Base-by-base conservation (phyloP, 768 basidiomycete genomes). In the Phylloporus arenicola region DNA sequence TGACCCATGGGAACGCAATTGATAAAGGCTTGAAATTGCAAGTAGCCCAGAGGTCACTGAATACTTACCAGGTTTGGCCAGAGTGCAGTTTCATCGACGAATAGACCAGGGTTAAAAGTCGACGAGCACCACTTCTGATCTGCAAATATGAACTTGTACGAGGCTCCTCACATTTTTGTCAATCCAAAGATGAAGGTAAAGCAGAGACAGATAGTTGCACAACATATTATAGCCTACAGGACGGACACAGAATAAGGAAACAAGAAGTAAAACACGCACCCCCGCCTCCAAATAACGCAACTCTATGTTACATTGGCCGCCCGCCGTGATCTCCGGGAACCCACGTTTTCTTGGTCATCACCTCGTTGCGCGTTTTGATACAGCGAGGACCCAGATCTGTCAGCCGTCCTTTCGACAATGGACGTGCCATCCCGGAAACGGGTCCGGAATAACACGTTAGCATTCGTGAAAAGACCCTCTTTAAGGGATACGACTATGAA, bases 401-500 rank as follows among this genome's bases (percentile, higher is more conserved):
- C 80, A 9, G 75, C 82, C 0, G 87, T 89, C 46, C 88, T 75
- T 64, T 95, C 90, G 22, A 95, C 92, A 46, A 95, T 76, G 20
- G 85, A 89, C 5, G 93, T 98, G 3, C 94, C 95, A 61, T 99
- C 93, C 27, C 91, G 77, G 75, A 98, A 97, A 47, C 88, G 80
- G 13, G 94, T 88, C 30, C 85, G 80, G 77, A 98, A 99, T 29
- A 97, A 73, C 12, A 93, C 94, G 61, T 99, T 98, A 34, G 95
- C 96, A 59, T 98, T 97, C 9, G 92, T 92, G 72, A 98, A 98
- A 40, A 97, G 75, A 6, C 95, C 95, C 61, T 98, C 96, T 69
- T 98, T 98, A 49, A 98, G 74, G 17, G 87, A 91, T 50, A 98
- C 95, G 44, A 98, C 96, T 62, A 98, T 96, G 72, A 97, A 99